Evolutionary conservation across 371 early-diverging fungal genomes (phyloP).

Genomic region (Fennellomyces sp.): DNA sequence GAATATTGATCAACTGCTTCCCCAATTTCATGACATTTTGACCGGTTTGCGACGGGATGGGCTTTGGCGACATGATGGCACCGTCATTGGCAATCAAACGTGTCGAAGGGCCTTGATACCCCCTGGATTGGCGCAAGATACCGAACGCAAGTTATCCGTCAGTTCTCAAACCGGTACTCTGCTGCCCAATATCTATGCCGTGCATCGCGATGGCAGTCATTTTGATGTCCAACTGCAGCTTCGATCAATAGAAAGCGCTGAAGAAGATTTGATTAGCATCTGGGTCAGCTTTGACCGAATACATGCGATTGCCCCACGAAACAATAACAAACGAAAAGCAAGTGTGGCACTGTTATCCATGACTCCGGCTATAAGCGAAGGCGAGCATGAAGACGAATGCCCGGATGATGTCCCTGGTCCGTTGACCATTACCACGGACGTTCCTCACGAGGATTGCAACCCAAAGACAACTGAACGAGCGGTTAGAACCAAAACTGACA

Average conservation of each 20-base stretch:
- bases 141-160: neutral
- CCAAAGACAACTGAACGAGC: neutral
- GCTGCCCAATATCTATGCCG: conserved; percentile 57
- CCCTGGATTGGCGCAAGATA: neutral
- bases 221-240: conserved; percentile 68
- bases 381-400: neutral
- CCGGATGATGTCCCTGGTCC: too few species aligned
- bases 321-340: conserved; percentile 3
- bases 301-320: conserved; percentile 20
- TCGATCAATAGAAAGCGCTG: conserved; percentile 55
- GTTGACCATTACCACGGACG: neutral
- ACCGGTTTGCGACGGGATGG: conserved; percentile 20
- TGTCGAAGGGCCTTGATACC: conserved; percentile 33
- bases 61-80: conserved; percentile 15
- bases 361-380: neutral
- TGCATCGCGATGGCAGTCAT: conserved; percentile 67
- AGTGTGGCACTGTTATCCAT: neutral
- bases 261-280: conserved; percentile 59
- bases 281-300: conserved; percentile 76
- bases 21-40: conserved; percentile 52
- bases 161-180: conserved; percentile 3
- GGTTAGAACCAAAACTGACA: neutral
- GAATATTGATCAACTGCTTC: conserved; percentile 59
- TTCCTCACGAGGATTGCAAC: neutral
- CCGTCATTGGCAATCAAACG: conserved; percentile 29